phyloP scores from a whole-genome alignment of 306 rosid species.

The Cucurbita ficifolia region DNA sequence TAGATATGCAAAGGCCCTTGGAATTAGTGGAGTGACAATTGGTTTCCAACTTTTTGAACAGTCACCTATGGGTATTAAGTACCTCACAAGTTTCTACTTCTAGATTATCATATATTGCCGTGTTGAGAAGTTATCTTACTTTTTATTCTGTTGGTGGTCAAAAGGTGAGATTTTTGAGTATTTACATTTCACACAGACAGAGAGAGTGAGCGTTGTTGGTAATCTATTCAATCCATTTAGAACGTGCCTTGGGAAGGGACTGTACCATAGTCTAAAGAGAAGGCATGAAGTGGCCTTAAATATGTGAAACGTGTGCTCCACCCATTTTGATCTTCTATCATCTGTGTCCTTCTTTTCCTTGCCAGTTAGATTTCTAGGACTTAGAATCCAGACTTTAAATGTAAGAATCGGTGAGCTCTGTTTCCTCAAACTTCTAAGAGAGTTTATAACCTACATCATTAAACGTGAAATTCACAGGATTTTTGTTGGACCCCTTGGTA shows the following conservation, averaged over 20 bases:
- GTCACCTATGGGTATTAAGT: not conserved
- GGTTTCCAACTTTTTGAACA: not conserved
- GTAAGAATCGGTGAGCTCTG: not conserved
- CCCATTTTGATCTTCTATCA: not conserved
- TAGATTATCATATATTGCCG: not conserved
- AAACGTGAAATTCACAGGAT: not conserved
- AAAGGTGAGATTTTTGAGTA: not conserved
- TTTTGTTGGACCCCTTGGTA: not conserved
- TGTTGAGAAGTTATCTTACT: not conserved
- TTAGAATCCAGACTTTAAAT: not conserved
- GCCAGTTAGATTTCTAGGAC: not conserved
- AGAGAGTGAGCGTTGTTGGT: not conserved
- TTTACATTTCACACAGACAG: not conserved
- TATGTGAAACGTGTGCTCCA: not conserved
- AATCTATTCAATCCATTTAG: not conserved
- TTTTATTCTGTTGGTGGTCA: not conserved
- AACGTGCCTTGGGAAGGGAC: not conserved
- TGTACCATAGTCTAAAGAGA: not conserved
- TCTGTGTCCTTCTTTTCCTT: not conserved
- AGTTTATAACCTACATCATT: not conserved
- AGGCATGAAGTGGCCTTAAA: not conserved
- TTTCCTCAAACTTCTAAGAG: not conserved
- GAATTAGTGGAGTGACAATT: not conserved
- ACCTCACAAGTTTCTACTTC: not conserved
- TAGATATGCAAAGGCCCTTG: not conserved